These are phyloP conservation scores for Lichenothelia convexa DNA, from an alignment of 495 filamentous ascomycete genomes.

Conservation along the genomic window DNA sequence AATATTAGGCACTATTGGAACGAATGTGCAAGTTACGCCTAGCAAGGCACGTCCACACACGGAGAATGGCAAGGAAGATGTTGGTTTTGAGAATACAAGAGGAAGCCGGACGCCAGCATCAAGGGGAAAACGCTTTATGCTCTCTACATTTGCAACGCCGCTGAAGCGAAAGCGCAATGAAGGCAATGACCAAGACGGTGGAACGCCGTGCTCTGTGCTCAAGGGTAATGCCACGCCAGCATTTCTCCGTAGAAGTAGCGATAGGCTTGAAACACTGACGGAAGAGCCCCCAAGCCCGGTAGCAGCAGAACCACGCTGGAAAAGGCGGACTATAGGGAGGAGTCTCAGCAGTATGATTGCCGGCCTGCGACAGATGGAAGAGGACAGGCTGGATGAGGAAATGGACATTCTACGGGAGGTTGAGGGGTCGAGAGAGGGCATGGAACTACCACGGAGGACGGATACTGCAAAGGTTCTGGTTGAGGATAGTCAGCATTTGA, in stretches of 20 bases:
- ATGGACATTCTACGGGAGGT: conserved; percentile 57
- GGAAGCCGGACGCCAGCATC: conserved; percentile 45
- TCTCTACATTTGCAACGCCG: conserved; percentile 51
- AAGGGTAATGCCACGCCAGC: conserved; percentile 49
- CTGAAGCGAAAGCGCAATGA: conserved; percentile 14
- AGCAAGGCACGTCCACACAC: conserved; percentile 9
- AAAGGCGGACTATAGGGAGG: conserved; percentile 39
- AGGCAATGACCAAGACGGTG: no score
- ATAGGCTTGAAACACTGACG: conserved; percentile 29
- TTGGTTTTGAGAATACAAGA: conserved; percentile 11
- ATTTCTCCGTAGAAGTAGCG: conserved; percentile 46
- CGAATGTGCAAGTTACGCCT: conserved; percentile 13
- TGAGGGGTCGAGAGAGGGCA: no score
- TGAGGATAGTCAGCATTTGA: conserved; percentile 49
- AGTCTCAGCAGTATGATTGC: conserved; percentile 67
- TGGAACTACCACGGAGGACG: conserved; percentile 39
- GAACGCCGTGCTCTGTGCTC: conserved; percentile 30
- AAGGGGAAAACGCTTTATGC: conserved; percentile 36
- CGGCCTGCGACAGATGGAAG: conserved; percentile 58
- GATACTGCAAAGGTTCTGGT: conserved; percentile 27
- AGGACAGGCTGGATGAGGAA: conserved; percentile 36
- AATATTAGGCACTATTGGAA: conserved; percentile 7
- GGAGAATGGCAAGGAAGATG: conserved; percentile 6
- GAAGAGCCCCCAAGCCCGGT: conserved; percentile 19
- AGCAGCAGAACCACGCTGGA: conserved; percentile 25